phyloP scores from a whole-genome alignment of 164 flowering plant species.

The Taxillus chinensis region DNA sequence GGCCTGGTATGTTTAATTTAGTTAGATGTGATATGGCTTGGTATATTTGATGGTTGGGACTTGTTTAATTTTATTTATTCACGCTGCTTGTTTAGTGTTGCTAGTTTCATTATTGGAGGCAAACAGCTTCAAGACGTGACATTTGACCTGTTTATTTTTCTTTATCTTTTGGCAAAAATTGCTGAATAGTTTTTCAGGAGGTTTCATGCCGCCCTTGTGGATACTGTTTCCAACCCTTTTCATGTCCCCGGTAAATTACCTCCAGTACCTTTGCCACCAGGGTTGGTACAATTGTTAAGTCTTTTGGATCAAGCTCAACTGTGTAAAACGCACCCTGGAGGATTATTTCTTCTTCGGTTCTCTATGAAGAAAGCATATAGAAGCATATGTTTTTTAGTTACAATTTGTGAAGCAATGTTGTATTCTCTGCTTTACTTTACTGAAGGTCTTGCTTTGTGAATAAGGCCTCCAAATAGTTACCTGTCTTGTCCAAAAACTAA shows the following conservation, averaged over 20 bases:
- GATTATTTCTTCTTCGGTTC: constrained; percentile 5
- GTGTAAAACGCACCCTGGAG: constrained; percentile 8
- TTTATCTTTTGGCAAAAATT: constrained; percentile 2
- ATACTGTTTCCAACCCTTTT: constrained; percentile 98
- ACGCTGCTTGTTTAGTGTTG: neutral
- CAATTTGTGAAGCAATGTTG: neutral
- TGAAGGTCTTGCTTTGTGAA: too few species aligned
- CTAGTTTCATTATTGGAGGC: neutral
- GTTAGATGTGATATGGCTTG: too few species aligned
- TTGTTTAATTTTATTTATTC: neutral
- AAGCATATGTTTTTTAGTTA: neutral
- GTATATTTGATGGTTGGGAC: neutral
- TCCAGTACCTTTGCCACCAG: constrained; percentile 76
- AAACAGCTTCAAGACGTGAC: neutral
- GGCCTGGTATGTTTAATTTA: too few species aligned
- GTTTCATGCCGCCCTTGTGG: constrained; percentile 90
- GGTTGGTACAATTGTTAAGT: constrained; percentile 77
- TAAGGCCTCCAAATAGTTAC: too few species aligned
- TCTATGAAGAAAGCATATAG: neutral
- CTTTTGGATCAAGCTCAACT: constrained; percentile 54
- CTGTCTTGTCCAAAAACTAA: too few species aligned
- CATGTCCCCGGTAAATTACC: constrained; percentile 91
- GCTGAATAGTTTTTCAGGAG: constrained; percentile 69
- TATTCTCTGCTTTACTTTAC: too few species aligned
- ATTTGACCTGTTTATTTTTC: neutral